These are phyloP conservation scores for Helotiales sp. DNA, from an alignment of 2,329 filamentous ascomycete species.

Conservation along the genomic window DNA sequence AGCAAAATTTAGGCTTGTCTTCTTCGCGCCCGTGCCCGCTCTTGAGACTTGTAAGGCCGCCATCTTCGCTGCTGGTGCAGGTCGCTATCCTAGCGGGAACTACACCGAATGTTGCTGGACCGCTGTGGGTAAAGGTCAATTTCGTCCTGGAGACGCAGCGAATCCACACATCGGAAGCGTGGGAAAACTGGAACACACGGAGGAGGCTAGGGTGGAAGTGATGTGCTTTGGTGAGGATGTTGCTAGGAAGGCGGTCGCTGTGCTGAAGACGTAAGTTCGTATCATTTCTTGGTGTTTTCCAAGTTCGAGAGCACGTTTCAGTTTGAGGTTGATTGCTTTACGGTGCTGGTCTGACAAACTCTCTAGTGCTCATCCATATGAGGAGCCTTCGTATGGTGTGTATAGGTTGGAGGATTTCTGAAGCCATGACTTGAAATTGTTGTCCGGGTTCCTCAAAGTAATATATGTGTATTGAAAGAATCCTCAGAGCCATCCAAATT, in stretches of 20 bases:
- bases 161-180: slow-evolving; percentile 62
- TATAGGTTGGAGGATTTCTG: slow-evolving; percentile 50
- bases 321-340: slow-evolving; percentile 2
- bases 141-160: slow-evolving; percentile 60
- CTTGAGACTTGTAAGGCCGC: slow-evolving; percentile 52
- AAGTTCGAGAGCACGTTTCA: too few species aligned
- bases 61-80: slow-evolving; percentile 59
- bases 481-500: too few species aligned
- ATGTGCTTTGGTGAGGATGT: slow-evolving; percentile 60
- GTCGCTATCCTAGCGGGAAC: slow-evolving; percentile 43
- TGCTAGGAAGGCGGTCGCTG: slow-evolving; percentile 56
- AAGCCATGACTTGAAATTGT: neutral
- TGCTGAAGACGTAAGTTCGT: slow-evolving; percentile 60
- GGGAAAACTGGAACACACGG: slow-evolving; percentile 57
- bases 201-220: slow-evolving; percentile 65
- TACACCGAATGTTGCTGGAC: slow-evolving; percentile 58
- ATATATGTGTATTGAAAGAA: too few species aligned
- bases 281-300: slow-evolving; percentile 1
- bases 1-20: slow-evolving; percentile 44
- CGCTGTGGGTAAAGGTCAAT: slow-evolving; percentile 60
- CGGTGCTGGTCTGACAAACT: neutral
- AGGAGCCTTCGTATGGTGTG: slow-evolving; percentile 51
- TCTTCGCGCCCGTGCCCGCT: slow-evolving; percentile 47
- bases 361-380: slow-evolving; percentile 48
- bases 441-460: too few species aligned